Base-by-base conservation (phyloP, 2,329 filamentous ascomycete genomes). In the Xenoacremonium recifei region DNA sequence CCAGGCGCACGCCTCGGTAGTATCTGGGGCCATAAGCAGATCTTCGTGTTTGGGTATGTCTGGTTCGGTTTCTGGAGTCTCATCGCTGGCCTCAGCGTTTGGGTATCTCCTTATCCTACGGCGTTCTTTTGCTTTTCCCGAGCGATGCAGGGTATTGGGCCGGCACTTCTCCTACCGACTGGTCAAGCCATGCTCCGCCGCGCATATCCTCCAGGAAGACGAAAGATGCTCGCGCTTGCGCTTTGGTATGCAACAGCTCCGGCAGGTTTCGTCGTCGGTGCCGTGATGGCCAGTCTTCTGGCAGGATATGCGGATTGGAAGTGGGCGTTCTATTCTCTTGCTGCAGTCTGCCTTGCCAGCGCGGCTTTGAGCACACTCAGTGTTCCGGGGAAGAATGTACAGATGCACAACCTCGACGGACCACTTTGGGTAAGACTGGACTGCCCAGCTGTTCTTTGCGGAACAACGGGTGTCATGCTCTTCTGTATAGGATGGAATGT, bases 11-110 rank as follows among this genome's bases (percentile, higher is more conserved):
- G 55, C 10, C 43, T 58, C 7, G 55, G 55, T 6, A 47, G 42
- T 9, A 42, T 58, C 18, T 58, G 48, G 21, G 53, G 55, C 4
- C 52, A 54, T 18, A 57, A 53, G 31, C 43, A 41, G 19, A 37
- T 45, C 12, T 58, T 58, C 10, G 42, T 57, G 3, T 13, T 42
- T 2, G 55, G 55, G 17, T 57, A 54, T 39, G 21, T 58, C 19
- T 58, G 55, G 55, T 50, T 58, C 16, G 53, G 48, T 10, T 25
- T 58, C 11, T 58, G 55, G 53, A 58, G 55, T 30, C 35, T 58
- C 11, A 39, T 58, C 6, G 42, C 55, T 6, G 55, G 55, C 5
- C 23, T 58, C 7, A 48, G 51, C 20, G 34, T 44, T 21, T 54
- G 58, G 10, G 38, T 50, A n/a, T 37, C 47, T 16, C 38, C 40